These are phyloP conservation scores for Yamadazyma friedrichii DNA, from an alignment of 1,139 yeast genomes.

Conservation along the genomic window DNA sequence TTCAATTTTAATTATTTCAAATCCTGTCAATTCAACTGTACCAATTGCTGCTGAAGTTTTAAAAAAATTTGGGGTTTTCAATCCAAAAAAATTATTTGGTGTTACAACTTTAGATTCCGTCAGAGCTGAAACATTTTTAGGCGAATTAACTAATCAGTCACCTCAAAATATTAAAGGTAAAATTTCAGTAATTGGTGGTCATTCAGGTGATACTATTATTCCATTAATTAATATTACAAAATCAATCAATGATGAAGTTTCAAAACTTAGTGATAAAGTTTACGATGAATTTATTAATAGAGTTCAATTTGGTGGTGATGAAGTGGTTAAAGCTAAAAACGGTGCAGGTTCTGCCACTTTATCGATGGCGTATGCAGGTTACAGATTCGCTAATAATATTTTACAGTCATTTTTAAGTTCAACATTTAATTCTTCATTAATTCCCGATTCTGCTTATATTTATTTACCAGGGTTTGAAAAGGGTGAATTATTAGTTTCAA, in stretches of 20 bases:
- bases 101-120: constrained; percentile 72
- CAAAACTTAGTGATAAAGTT: constrained; percentile 26
- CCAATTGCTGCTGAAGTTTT: constrained; percentile 74
- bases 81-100: constrained; percentile 66
- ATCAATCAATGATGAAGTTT: constrained; percentile 28
- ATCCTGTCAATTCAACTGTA: constrained; percentile 75
- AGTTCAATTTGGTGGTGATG: constrained; percentile 79
- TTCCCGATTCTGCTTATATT: constrained; percentile 61
- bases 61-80: constrained; percentile 58
- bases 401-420: constrained; percentile 41
- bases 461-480: constrained; percentile 57
- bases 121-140: constrained; percentile 66
- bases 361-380: constrained; percentile 78
- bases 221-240: constrained; percentile 44
- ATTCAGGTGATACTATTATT: constrained; percentile 74
- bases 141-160: constrained; percentile 35
- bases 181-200: constrained; percentile 71
- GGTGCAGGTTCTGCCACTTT: constrained; percentile 79
- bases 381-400: constrained; percentile 57
- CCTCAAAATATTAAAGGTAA: constrained; percentile 45
- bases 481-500: constrained; percentile 44
- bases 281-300: constrained; percentile 52
- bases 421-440: constrained; percentile 18
- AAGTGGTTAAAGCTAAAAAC: constrained; percentile 72
- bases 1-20: constrained; percentile 63